phyloP scores from a whole-genome alignment of 257 asterid species.

The Capsicum baccatum region DNA sequence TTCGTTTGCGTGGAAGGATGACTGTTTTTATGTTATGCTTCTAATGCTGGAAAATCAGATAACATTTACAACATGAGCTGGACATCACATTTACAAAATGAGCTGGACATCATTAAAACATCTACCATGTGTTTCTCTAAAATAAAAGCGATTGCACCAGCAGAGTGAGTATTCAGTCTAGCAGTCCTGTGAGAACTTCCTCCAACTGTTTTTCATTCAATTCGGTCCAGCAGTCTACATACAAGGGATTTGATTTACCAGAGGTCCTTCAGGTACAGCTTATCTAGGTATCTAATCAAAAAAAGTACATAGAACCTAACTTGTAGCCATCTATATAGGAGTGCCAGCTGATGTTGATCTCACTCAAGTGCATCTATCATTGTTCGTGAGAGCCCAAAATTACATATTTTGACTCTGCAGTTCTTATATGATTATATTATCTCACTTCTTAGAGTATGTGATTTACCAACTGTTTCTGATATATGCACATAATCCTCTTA shows the following conservation, averaged over 20 bases:
- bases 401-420: constrained; percentile 85
- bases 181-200: constrained; percentile 61
- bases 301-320: constrained; percentile 55
- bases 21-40: background rate
- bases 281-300: constrained; percentile 64
- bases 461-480: constrained; percentile 82
- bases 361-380: constrained; percentile 54
- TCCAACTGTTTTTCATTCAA: constrained; percentile 69
- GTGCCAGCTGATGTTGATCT: constrained; percentile 87
- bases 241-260: constrained; percentile 50
- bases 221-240: constrained; percentile 76
- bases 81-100: constrained; percentile 38
- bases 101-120: constrained; percentile 49
- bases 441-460: constrained; percentile 74
- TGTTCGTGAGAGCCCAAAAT: constrained; percentile 85
- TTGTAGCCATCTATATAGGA: constrained; percentile 91
- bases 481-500: constrained; percentile 90
- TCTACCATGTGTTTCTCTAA: constrained; percentile 48
- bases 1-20: background rate
- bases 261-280: constrained; percentile 80
- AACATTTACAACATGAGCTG: constrained; percentile 46
- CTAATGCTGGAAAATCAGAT: constrained; percentile 36
- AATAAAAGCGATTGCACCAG: constrained; percentile 37
- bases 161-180: constrained; percentile 65
- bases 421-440: constrained; percentile 77